A percentile compares a stretch with the other conserved stretches of the same genome.
These are phyloP conservation scores for Phyllosticta citriasiana DNA, from an alignment of 2,329 filamentous ascomycete genomes.

Conservation along the genomic window DNA sequence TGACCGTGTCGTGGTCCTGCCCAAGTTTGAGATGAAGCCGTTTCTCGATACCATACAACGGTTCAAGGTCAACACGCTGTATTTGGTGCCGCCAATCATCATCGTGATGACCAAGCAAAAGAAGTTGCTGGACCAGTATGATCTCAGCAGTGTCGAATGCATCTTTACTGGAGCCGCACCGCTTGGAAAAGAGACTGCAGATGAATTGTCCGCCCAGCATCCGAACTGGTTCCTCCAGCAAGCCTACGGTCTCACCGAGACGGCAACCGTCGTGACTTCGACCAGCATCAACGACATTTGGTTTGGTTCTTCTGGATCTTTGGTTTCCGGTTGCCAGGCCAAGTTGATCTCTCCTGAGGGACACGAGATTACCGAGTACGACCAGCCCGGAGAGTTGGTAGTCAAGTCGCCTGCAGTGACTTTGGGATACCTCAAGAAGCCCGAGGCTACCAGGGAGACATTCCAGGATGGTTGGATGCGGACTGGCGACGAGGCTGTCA, in stretches of 20 bases:
- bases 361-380: constrained; percentile 57
- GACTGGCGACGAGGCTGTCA: constrained; percentile 75
- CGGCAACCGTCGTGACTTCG: constrained; percentile 56
- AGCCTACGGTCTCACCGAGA: constrained; percentile 74
- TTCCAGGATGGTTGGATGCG: constrained; percentile 69
- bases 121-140: constrained; percentile 52
- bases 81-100: constrained; percentile 72
- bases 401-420: constrained; percentile 68
- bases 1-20: constrained; percentile 62
- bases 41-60: constrained; percentile 56
- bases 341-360: constrained; percentile 61
- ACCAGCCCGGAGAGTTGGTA: constrained; percentile 70
- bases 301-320: constrained; percentile 60
- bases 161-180: constrained; percentile 73
- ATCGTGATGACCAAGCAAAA: constrained; percentile 62
- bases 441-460: constrained; percentile 70
- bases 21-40: constrained; percentile 62
- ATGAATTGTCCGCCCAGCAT: constrained; percentile 51
- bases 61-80: constrained; percentile 58
- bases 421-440: constrained; percentile 79
- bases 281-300: constrained; percentile 54
- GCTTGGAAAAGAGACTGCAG: constrained; percentile 60
- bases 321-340: constrained; percentile 55
- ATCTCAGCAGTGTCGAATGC: constrained; percentile 55
- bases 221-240: constrained; percentile 58